phyloP scores from a whole-genome alignment of 306 rosid species.

The Quercus suber region DNA sequence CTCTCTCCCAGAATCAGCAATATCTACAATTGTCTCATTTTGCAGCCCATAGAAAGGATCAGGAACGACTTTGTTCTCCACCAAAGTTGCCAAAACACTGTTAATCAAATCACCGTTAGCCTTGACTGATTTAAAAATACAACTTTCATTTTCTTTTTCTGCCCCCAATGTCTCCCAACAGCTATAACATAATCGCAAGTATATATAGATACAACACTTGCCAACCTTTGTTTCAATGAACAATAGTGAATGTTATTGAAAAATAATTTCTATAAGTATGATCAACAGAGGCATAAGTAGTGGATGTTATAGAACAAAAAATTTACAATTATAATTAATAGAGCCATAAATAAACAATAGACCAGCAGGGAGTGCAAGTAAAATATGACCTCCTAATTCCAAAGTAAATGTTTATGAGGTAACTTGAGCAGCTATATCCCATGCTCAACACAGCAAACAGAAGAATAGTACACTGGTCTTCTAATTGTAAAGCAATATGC shows the following conservation, averaged over 20 bases:
- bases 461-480: too few relatives aligned
- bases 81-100: constrained; percentile 85
- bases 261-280: neutral
- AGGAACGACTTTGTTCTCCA: constrained; percentile 74
- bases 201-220: neutral
- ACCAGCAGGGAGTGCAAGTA: neutral
- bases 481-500: too few relatives aligned
- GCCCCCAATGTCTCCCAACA: neutral
- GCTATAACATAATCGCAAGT: neutral
- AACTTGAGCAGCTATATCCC: neutral
- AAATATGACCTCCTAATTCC: neutral
- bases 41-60: constrained; percentile 86
- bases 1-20: constrained; percentile 93
- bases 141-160: neutral
- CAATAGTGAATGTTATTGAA: neutral
- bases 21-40: constrained; percentile 68
- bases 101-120: constrained; percentile 14
- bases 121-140: neutral
- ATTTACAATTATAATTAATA: too few relatives aligned
- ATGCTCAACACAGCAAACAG: neutral
- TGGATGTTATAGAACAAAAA: too few relatives aligned
- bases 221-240: neutral
- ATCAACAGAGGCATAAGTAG: neutral
- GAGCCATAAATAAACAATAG: neutral
- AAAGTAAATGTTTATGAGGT: neutral